A percentile compares a stretch with the other conserved stretches of the same genome.
phyloP scores from a whole-genome alignment of 805 yeast species.

The Candida fluviatilis region DNA sequence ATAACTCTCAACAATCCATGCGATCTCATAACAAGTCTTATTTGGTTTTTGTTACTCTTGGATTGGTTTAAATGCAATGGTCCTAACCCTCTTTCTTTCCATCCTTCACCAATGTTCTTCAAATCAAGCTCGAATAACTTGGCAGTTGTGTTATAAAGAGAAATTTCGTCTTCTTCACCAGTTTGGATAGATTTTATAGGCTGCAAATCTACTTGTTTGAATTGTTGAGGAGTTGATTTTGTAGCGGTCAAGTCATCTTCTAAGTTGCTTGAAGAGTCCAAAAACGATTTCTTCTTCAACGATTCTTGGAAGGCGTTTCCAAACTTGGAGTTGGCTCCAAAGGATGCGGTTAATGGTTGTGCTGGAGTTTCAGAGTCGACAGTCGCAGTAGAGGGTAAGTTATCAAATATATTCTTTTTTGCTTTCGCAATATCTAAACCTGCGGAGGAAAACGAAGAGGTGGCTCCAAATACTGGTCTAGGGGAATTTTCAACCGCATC shows the following conservation, averaged over 20 bases:
- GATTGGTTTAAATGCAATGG: constrained; percentile 71
- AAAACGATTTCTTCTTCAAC: constrained; percentile 51
- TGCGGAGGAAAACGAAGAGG: constrained; percentile 35
- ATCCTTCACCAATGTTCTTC: constrained; percentile 63
- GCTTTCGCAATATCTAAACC: constrained; percentile 20
- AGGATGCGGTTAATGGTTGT: constrained; percentile 17
- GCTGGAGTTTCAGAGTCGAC: constrained; percentile 1
- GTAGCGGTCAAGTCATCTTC: constrained; percentile 12
- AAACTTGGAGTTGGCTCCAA: constrained; percentile 46
- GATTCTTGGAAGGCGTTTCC: constrained; percentile 55
- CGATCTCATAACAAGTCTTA: constrained; percentile 86
- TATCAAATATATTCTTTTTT: constrained; percentile 23
- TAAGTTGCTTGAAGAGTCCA: constrained; percentile 35
- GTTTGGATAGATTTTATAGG: constrained; percentile 59
- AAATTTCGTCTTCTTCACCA: constrained; percentile 85
- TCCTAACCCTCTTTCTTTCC: constrained; percentile 97
- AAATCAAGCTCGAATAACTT: constrained; percentile 75
- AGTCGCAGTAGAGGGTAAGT: constrained; percentile 12
- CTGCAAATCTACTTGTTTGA: constrained; percentile 56
- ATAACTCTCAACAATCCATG: constrained; percentile 81
- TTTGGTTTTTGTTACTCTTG: constrained; percentile 31
- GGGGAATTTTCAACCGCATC: constrained; percentile 5
- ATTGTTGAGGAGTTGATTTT: constrained; percentile 27
- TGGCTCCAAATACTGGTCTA: constrained; percentile 36
- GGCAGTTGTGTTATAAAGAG: constrained; percentile 65